Conservation (phyloP, 1,284 basidiomycete genomes). For the Heliocybe sulcata region DNA sequence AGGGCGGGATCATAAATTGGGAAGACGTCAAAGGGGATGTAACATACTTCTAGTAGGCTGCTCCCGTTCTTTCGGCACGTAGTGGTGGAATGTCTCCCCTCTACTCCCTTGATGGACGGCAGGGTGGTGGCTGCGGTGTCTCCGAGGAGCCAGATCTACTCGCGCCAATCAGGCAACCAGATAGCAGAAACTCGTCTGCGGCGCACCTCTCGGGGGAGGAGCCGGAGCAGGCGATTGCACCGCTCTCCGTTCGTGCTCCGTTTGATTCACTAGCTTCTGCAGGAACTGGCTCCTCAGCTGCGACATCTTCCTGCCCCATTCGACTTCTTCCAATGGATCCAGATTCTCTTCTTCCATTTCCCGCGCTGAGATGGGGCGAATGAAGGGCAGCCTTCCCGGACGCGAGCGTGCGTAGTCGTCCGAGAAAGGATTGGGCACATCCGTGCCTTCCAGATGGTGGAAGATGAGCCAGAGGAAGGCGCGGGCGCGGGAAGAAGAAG, state of each 20-base stretch:
- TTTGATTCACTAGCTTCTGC: constrained; percentile 43
- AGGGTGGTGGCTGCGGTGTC: neutral
- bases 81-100: constrained; percentile 33
- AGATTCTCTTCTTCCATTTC: constrained; percentile 56
- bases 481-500: constrained; percentile 55
- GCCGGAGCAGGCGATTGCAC: constrained; percentile 11
- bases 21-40: neutral
- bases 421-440: constrained; percentile 55
- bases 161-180: neutral
- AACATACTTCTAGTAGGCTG: constrained; percentile 14
- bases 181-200: neutral
- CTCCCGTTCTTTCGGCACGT: constrained; percentile 23
- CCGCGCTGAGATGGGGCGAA: constrained; percentile 39
- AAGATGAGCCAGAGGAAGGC: constrained; percentile 75
- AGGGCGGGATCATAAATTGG: neutral
- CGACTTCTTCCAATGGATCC: constrained; percentile 59
- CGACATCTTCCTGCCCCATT: constrained; percentile 65
- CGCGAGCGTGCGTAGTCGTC: constrained; percentile 45
- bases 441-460: constrained; percentile 64
- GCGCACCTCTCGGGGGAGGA: neutral
- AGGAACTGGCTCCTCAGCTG: constrained; percentile 55
- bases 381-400: constrained; percentile 46
- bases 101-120: constrained; percentile 14
- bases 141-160: neutral
- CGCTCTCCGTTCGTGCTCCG: constrained; percentile 34